A percentile compares a stretch with the other conserved stretches of the same genome.
phyloP scores from a whole-genome alignment of 768 basidiomycete genomes.

The Panaeolus cyanescens region DNA sequence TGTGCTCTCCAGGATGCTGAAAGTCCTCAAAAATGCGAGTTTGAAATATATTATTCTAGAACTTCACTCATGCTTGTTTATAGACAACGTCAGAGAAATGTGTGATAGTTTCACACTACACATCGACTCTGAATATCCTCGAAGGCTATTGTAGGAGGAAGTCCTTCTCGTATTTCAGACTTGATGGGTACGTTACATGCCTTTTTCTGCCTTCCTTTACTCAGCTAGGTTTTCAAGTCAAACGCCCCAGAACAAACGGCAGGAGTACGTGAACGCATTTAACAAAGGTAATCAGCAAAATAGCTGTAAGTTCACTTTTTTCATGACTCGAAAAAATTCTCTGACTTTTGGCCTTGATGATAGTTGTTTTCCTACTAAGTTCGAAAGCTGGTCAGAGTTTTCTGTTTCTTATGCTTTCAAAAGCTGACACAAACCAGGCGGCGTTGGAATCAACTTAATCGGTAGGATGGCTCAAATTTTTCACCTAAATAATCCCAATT shows the following conservation, averaged over 20 bases:
- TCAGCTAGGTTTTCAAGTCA: slow-evolving; percentile 43
- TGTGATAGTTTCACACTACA: slow-evolving; percentile 95
- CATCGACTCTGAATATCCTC: slow-evolving; percentile 89
- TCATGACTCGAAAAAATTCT: background rate
- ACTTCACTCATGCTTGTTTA: background rate
- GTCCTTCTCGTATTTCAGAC: slow-evolving; percentile 76
- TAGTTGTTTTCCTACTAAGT: slow-evolving; percentile 90
- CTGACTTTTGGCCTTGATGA: background rate
- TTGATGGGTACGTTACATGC: slow-evolving; percentile 73
- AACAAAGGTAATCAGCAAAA: slow-evolving; percentile 74
- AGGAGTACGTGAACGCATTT: slow-evolving; percentile 87
- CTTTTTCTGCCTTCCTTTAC: background rate
- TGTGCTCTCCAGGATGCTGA: slow-evolving; percentile 66
- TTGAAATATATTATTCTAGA: background rate
- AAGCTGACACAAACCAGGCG: slow-evolving; percentile 49
- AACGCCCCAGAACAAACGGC: slow-evolving; percentile 74
- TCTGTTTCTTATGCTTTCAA: background rate
- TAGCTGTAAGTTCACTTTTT: slow-evolving; percentile 58
- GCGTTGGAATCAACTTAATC: slow-evolving; percentile 90
- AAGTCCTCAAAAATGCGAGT: slow-evolving; percentile 57
- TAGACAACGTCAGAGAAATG: slow-evolving; percentile 91
- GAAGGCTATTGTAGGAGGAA: slow-evolving; percentile 82
- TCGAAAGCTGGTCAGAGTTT: slow-evolving; percentile 74
- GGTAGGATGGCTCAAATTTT: slow-evolving; percentile 40
- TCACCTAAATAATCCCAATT: background rate